Conservation (phyloP, 495 filamentous ascomycete species). For the Neurospora sp. region DNA sequence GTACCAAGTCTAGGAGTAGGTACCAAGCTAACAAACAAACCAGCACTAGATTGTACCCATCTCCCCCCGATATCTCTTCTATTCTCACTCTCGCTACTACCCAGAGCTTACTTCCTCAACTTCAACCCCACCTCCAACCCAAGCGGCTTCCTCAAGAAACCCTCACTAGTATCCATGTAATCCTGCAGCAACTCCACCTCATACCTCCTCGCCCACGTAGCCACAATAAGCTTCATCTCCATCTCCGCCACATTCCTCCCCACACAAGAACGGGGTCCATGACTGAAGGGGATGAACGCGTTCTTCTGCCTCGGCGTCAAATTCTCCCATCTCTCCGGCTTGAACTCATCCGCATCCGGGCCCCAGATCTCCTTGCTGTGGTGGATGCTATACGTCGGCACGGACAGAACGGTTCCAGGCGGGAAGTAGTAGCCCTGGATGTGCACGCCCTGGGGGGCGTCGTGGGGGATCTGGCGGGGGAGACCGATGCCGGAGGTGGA, state of each 20-base stretch:
- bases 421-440: constrained; percentile 55
- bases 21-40: too few species aligned
- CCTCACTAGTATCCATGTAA: constrained; percentile 69
- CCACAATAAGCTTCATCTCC: constrained; percentile 76
- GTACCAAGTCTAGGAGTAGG: too few species aligned
- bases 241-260: constrained; percentile 87
- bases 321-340: constrained; percentile 64
- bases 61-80: too few species aligned
- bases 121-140: constrained; percentile 59
- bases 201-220: constrained; percentile 65
- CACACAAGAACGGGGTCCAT: constrained; percentile 73
- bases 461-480: constrained; percentile 64
- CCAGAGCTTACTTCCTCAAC: constrained; percentile 11
- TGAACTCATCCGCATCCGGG: constrained; percentile 63
- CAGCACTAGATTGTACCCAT: too few species aligned
- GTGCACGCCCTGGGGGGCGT: constrained; percentile 31
- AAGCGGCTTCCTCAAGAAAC: constrained; percentile 83
- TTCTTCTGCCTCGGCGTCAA: constrained; percentile 58
- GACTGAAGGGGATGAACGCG: constrained; percentile 77
- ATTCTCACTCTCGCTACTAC: too few species aligned
- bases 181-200: constrained; percentile 65
- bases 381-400: constrained; percentile 84
- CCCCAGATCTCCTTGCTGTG: constrained; percentile 80
- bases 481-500: constrained; percentile 82
- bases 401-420: constrained; percentile 65